Evolutionary conservation across 2,329 filamentous ascomycete genomes (phyloP), one percentile per base, ranked within the genome.

Genomic region (Parascedosporium putredinis): DNA sequence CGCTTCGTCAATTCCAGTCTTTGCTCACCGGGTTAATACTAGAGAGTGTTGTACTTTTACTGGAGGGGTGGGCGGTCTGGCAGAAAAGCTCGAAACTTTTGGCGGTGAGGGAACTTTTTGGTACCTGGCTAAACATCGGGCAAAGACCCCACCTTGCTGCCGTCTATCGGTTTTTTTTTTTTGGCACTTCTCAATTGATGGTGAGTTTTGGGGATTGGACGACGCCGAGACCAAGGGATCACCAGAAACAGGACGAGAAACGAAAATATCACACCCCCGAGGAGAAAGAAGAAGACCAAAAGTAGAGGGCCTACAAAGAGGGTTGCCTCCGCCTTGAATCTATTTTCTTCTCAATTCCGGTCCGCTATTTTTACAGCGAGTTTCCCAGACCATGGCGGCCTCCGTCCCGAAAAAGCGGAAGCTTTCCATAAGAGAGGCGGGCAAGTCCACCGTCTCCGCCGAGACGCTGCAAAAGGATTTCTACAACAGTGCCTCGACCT

Each of bases 401-500:
- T 50, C 47, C 23, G 38, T 50, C 6, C 25, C 47, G 16, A 50
- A 40, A 25, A 50, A 50, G 47, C 38, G 47, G 24, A 50, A 50
- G 40, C 29, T 50, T 12, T 24, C 24, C 47, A 38, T 36, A 49
- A 5, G 18, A 20, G 5, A 23, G 34, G 24, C 38, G 29, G 29
- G 18, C 47, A 50, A 45, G 27, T 20, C 47, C 24, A 25, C 14
- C 23, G 24, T 27, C 6, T 49, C 47, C 34, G 18, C 38, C 18
- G 40, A 18, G 2, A 44, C 34, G 49, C 65, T 72, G n/a, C 74
- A 79, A 51, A 78, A 78, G 56, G 75, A 78, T 49, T 89, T 90
- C 64, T 78, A 87, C 68, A 79, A 79, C 59, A 83, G 79, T 59
- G 88, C 86, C 5, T 75, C 86, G 52, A 83, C 81, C 66, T 97